Evolutionary conservation across 1,284 basidiomycete species (phyloP), one percentile per base, ranked within the genome.

Genomic region (Hymenochaete sp.): DNA sequence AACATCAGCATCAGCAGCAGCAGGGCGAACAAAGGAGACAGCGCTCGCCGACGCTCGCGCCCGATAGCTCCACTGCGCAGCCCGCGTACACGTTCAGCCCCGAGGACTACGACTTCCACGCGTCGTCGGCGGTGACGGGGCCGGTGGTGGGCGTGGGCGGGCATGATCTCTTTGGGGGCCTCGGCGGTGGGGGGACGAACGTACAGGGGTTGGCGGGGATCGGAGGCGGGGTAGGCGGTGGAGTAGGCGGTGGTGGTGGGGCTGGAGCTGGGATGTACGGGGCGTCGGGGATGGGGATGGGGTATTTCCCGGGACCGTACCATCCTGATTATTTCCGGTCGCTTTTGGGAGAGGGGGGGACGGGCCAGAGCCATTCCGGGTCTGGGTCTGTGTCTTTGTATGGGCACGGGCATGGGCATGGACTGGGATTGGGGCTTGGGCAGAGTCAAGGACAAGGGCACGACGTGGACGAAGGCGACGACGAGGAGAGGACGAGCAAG

Each of bases 301-400:
- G 31, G 14, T 14, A 31, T 35, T 83, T 70, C 61, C 78, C 82
- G 4, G 81, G 81, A 0, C 79, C 82, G 5, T 83, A 82, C 53
- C 77, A 83, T 54, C 79, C 79, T 2, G 82, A 84, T 55, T 76
- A 79, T 48, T 57, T 82, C 11, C 62, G 66, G 35, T 73, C 78
- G 0, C 72, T 1, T 78, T 72, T 53, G 54, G 63, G 11, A 58
- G 60, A 4, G 66, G 65, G 5, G 72, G 77, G 27, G 58, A 58
- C 18, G 57, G 65, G 46, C 67, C n/a, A 71, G 37, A 47, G 38
- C n/a, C 38, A 32, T 11, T 11, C 43, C 28, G 28, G 14, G 28
- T 10, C 28, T 31, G 28, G 28, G 9, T 31, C 28, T 31, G 9
- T 14, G 28, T 31, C 28, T 14, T 31, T 14, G 10, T 14, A 9